A percentile compares a stretch with the other conserved stretches of the same genome.
phyloP scores from a whole-genome alignment of 2,329 filamentous ascomycete species.

The Fusarium camptoceras region DNA sequence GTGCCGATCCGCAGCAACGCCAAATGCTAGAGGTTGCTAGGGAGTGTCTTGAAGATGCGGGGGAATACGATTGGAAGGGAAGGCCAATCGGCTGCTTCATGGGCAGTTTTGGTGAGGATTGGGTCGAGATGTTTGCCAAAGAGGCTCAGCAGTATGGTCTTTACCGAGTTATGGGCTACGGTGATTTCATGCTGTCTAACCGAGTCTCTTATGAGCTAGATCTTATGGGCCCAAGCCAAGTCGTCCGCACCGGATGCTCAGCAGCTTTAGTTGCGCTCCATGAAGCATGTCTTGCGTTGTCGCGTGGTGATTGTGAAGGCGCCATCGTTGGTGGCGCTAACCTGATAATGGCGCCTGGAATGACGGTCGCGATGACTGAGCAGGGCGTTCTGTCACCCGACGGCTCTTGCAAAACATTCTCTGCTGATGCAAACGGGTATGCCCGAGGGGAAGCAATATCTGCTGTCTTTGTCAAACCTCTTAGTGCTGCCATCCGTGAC shows the following conservation, averaged over 20 bases:
- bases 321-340: constrained; percentile 14
- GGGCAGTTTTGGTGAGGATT: constrained; percentile 10
- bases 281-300: constrained; percentile 13
- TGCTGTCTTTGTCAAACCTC: constrained; percentile 7
- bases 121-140: constrained; percentile 7
- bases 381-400: constrained; percentile 7
- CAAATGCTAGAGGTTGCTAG: constrained; percentile 3
- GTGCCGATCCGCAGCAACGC: constrained; percentile 1
- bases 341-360: constrained; percentile 19
- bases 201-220: constrained; percentile 11
- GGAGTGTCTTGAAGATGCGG: constrained; percentile 4
- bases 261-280: constrained; percentile 22
- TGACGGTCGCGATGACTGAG: neutral
- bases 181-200: constrained; percentile 11
- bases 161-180: constrained; percentile 2
- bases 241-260: constrained; percentile 25
- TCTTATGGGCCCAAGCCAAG: neutral
- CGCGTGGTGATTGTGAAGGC: constrained; percentile 2
- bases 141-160: neutral
- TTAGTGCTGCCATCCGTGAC: neutral
- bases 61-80: constrained; percentile 5
- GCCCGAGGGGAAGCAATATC: constrained; percentile 27
- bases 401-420: constrained; percentile 17
- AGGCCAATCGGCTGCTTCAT: constrained; percentile 2
- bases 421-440: constrained; percentile 19